phyloP scores from a whole-genome alignment of 108 stramenopile genomes.

The Discostella stelligeroides region DNA sequence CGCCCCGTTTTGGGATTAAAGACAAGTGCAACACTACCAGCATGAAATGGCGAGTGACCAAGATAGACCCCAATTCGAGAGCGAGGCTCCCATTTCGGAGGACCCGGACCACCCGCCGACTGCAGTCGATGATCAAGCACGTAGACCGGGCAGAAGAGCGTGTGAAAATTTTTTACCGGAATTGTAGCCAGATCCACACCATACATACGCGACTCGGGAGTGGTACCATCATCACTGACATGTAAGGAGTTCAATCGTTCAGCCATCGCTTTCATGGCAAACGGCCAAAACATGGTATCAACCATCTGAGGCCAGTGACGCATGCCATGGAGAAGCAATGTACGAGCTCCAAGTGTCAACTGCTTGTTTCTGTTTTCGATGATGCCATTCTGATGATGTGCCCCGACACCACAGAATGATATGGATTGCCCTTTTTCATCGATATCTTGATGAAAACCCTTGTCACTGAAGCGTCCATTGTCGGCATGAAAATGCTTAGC shows the following conservation, averaged over 20 bases:
- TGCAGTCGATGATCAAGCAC: no score
- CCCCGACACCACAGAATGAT: no score
- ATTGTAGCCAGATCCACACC: constrained; percentile 15
- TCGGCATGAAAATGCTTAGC: constrained; percentile 60
- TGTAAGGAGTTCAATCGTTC: no score
- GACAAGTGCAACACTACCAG: no score
- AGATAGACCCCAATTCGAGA: no score
- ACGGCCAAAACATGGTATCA: no score
- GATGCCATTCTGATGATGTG: no score
- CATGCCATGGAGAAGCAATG: constrained; percentile 55
- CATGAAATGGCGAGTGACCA: no score
- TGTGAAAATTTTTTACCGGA: constrained; percentile 12
- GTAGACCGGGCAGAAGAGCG: constrained; percentile 21
- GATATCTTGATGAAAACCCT: constrained; percentile 4
- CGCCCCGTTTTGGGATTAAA: no score
- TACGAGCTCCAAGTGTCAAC: constrained; percentile 52
- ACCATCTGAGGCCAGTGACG: no score
- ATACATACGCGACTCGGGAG: constrained; percentile 18
- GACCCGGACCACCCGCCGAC: not conserved
- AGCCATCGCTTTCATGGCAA: no score
- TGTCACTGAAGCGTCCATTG: constrained; percentile 62
- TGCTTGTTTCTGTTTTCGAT: constrained; percentile 48
- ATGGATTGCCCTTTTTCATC: constrained; percentile 15
- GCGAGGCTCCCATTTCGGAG: constrained; percentile 41
- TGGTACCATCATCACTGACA: no score